Evolutionary conservation across 179 eudicot genomes (phyloP), one percentile per base, ranked within the genome.

Genomic region (Heliamphora pulchella): DNA sequence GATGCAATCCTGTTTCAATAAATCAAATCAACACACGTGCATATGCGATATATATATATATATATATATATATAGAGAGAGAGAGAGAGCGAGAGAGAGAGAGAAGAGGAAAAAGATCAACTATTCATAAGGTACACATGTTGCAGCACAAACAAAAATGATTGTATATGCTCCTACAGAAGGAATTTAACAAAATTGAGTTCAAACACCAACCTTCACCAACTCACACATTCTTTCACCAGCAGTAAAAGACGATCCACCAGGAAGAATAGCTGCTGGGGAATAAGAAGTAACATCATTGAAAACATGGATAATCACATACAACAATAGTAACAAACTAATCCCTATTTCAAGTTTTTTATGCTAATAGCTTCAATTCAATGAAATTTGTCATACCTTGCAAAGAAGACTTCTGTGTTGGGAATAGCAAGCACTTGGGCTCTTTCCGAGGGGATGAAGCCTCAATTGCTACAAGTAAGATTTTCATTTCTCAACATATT

Each of bases 371-470:
- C 31, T 67, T 6, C 48, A 61, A 43, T 48, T 47, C 50, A 44
- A 20, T 74, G 18, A 75, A 59, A 50, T 67, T 46, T 77, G 13
- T n/a, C 70, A 77, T 87, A 95, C 98, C 97, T 82, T 81, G 83
- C 62, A 75, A 78, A 74, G 81, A 65, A 41, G 79, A 69, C 18
- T 80, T 86, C 73, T 79, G 74, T 55, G 87, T 80, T 43, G 94
- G 92, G 66, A 89, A 79, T 50, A 95, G 88, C 82, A 89, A 74
- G 85, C 82, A 83, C 81, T 87, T 90, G 77, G 91, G 90, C 83
- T 95, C 97, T 86, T 85, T 91, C 79, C 90, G 86, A 82, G 98
- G 98, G 77, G 98, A 93, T 66, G 98, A 90, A 51, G 98, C 91
- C 84, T 95, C 98, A 86, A 91, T 84, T 62, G 89, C 98, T 95